Conservation (phyloP, 2,329 filamentous ascomycete species). For the Curvularia spicifera region DNA sequence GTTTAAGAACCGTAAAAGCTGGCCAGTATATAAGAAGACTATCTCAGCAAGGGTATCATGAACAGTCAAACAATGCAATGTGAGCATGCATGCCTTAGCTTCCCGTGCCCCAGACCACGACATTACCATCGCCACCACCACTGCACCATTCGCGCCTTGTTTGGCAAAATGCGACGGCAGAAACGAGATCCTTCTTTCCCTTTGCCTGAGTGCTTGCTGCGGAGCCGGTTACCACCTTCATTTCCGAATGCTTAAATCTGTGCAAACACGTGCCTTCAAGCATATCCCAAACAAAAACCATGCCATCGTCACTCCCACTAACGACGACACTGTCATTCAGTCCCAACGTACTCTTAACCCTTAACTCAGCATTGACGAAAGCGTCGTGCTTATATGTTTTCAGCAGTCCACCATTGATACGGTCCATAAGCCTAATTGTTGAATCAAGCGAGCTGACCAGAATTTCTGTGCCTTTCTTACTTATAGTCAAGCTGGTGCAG, state of each 20-base stretch:
- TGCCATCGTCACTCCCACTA: constrained; percentile 79
- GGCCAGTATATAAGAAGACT: neutral
- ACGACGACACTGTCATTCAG: constrained; percentile 78
- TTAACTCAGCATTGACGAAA: constrained; percentile 70
- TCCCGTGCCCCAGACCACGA: constrained; percentile 44
- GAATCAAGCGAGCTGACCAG: constrained; percentile 79
- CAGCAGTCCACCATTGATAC: constrained; percentile 73
- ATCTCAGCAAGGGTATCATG: constrained; percentile 7
- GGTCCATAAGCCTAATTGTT: constrained; percentile 80
- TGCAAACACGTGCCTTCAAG: constrained; percentile 73
- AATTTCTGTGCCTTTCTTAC: constrained; percentile 74
- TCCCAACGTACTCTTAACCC: constrained; percentile 78
- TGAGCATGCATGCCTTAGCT: neutral
- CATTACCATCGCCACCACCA: constrained; percentile 57
- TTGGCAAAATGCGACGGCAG: constrained; percentile 57
- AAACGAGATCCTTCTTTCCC: constrained; percentile 55
- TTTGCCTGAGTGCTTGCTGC: constrained; percentile 41
- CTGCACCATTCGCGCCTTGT: constrained; percentile 56
- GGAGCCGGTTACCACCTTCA: constrained; percentile 35
- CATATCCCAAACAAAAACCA: constrained; percentile 83
- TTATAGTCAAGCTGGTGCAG: constrained; percentile 77
- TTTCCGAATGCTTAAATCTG: constrained; percentile 59
- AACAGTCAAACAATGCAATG: neutral
- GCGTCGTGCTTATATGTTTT: constrained; percentile 68
- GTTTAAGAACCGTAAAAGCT: neutral